Conservation (phyloP, 1,284 basidiomycete genomes). For the Bjerkandera adusta region DNA sequence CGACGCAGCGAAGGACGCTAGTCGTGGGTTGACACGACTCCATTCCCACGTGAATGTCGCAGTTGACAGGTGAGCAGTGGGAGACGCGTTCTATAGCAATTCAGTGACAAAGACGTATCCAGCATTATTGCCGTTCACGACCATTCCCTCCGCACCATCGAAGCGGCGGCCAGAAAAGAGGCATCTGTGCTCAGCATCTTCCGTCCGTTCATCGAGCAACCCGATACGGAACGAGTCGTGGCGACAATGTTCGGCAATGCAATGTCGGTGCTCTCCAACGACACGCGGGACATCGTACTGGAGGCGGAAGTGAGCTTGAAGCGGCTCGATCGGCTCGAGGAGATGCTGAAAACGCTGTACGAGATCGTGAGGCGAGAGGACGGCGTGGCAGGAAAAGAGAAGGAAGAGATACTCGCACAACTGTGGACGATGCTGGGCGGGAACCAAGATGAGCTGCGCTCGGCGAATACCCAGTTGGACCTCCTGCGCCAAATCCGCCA, state of each 20-base stretch:
- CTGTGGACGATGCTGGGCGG: slow-evolving; percentile 70
- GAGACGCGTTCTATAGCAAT: too few relatives aligned
- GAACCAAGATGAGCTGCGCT: slow-evolving; percentile 45
- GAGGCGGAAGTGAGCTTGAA: slow-evolving; percentile 56
- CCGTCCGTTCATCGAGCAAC: slow-evolving; percentile 41
- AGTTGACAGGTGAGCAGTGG: slow-evolving; percentile 56
- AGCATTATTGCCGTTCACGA: slow-evolving; percentile 72
- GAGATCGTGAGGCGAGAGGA: slow-evolving; percentile 60
- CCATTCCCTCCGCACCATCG: slow-evolving; percentile 61
- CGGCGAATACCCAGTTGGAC: slow-evolving; percentile 45
- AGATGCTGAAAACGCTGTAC: slow-evolving; percentile 51
- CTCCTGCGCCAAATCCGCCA: slow-evolving; percentile 51
- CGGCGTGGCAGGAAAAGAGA: slow-evolving; percentile 38
- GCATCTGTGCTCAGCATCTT: slow-evolving; percentile 39
- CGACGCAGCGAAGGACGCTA: slow-evolving; percentile 55
- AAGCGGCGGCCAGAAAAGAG: slow-evolving; percentile 33
- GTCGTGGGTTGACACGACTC: slow-evolving; percentile 55
- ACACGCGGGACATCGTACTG: slow-evolving; percentile 53
- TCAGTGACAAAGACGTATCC: too few relatives aligned
- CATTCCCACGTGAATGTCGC: slow-evolving; percentile 62
- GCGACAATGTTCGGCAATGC: slow-evolving; percentile 53
- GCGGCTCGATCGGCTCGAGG: slow-evolving; percentile 59
- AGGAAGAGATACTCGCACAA: slow-evolving; percentile 53
- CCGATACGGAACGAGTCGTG: slow-evolving; percentile 41
- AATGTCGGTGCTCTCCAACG: slow-evolving; percentile 54